Percentiles rank a stretch among this genome's conserved stretches.
These are phyloP conservation scores for Russula vinacea DNA, from an alignment of 768 basidiomycete genomes.

Conservation along the genomic window DNA sequence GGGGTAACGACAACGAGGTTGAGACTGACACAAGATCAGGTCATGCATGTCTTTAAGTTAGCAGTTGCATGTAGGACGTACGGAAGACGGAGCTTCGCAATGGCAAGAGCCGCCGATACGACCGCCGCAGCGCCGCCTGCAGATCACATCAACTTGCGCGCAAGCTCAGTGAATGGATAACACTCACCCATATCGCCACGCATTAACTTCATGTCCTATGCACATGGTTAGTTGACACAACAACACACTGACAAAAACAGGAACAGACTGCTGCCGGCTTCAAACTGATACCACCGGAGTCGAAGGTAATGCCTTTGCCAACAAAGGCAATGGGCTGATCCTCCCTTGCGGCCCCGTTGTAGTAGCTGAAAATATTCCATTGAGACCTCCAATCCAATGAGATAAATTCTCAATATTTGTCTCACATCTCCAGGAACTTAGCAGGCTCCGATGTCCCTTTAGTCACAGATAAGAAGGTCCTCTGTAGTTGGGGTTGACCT, in stretches of 20 bases:
- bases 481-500: slow-evolving; percentile 39
- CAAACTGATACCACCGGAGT: slow-evolving; percentile 83
- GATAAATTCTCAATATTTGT: neutral
- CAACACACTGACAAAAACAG: neutral
- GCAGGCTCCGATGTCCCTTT: slow-evolving; percentile 80
- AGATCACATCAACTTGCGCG: neutral
- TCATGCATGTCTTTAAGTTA: neutral
- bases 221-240: neutral
- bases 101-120: slow-evolving; percentile 66
- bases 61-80: slow-evolving; percentile 38
- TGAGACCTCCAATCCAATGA: neutral
- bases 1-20: slow-evolving; percentile 73
- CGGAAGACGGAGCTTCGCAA: slow-evolving; percentile 81
- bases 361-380: slow-evolving; percentile 50
- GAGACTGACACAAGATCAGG: slow-evolving; percentile 44
- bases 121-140: slow-evolving; percentile 78
- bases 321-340: slow-evolving; percentile 69
- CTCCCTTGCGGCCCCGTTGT: slow-evolving; percentile 65
- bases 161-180: neutral
- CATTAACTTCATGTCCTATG: slow-evolving; percentile 78
- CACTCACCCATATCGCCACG: slow-evolving; percentile 77
- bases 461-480: slow-evolving; percentile 83
- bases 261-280: slow-evolving; percentile 64
- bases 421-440: slow-evolving; percentile 80
- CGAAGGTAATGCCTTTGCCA: slow-evolving; percentile 89